A percentile compares a stretch with the other conserved stretches of the same genome.
These are phyloP conservation scores for Nemania bipapillata DNA, from an alignment of 2,329 filamentous ascomycete genomes.

Conservation along the genomic window DNA sequence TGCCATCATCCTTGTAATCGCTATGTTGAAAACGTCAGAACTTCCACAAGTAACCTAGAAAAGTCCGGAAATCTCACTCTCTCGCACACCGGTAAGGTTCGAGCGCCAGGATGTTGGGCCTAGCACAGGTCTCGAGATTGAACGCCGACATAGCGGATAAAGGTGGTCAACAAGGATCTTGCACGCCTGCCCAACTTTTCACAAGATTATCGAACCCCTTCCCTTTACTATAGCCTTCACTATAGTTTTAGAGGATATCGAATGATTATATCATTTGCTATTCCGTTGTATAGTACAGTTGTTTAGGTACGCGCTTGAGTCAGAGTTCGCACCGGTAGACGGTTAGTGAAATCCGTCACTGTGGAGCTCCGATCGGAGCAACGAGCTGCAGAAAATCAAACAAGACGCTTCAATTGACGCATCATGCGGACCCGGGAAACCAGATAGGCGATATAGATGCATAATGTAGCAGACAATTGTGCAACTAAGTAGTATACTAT, in stretches of 20 bases:
- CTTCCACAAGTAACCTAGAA: constrained; percentile 10
- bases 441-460: constrained; percentile 3
- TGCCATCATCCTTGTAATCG: constrained; percentile 99
- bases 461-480: neutral
- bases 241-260: neutral
- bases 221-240: neutral
- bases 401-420: constrained; percentile 42
- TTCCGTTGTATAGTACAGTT: neutral
- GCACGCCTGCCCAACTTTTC: neutral
- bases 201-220: neutral
- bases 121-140: constrained; percentile 77
- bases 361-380: constrained; percentile 47
- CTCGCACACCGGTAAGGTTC: constrained; percentile 83
- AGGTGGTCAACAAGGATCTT: neutral
- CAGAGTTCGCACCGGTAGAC: constrained; percentile 14
- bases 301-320: constrained; percentile 20
- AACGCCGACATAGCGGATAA: constrained; percentile 68
- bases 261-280: neutral
- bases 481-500: constrained; percentile 10
- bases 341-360: constrained; percentile 9
- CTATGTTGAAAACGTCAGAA: constrained; percentile 61
- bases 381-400: constrained; percentile 24
- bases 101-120: constrained; percentile 79
- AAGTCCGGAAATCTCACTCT: constrained; percentile 68
- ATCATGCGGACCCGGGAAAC: constrained; percentile 33